Evolutionary conservation across 208 protist genomes (phyloP).

Genomic region (Naegleria fowleri): DNA sequence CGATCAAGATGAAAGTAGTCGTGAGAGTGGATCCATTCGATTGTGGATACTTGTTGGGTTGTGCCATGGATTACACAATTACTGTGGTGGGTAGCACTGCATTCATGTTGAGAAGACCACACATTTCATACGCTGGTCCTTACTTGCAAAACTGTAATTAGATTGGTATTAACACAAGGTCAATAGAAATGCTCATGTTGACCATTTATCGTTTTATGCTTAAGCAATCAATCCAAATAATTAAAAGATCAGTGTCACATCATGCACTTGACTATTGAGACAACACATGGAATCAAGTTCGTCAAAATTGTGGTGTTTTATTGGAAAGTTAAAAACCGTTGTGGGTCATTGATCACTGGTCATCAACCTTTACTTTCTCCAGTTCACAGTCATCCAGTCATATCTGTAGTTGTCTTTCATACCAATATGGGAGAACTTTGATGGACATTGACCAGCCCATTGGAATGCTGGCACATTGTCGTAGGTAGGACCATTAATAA

Average conservation of each 20-base stretch:
- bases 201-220: too few species aligned
- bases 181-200: too few species aligned
- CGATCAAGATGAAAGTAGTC: background rate
- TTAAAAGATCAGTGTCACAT: too few species aligned
- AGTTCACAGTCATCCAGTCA: background rate
- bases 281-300: too few species aligned
- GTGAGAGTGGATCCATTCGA: background rate
- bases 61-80: background rate
- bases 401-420: background rate
- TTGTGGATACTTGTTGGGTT: background rate
- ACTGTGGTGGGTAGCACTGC: background rate
- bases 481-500: constrained; percentile 31
- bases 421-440: background rate
- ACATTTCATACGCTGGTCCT: background rate
- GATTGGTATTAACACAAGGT: too few species aligned
- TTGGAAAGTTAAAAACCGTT: too few species aligned
- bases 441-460: background rate
- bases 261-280: too few species aligned
- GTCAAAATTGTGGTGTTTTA: too few species aligned
- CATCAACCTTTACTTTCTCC: background rate
- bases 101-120: background rate
- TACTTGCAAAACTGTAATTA: background rate
- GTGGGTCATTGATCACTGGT: too few species aligned
- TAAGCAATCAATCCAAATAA: too few species aligned
- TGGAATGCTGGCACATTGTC: constrained; percentile 19